A percentile compares a stretch with the other conserved stretches of the same genome.
Evolutionary conservation across 768 basidiomycete genomes (phyloP).

Genomic region (Xanthoconium stramineum): DNA sequence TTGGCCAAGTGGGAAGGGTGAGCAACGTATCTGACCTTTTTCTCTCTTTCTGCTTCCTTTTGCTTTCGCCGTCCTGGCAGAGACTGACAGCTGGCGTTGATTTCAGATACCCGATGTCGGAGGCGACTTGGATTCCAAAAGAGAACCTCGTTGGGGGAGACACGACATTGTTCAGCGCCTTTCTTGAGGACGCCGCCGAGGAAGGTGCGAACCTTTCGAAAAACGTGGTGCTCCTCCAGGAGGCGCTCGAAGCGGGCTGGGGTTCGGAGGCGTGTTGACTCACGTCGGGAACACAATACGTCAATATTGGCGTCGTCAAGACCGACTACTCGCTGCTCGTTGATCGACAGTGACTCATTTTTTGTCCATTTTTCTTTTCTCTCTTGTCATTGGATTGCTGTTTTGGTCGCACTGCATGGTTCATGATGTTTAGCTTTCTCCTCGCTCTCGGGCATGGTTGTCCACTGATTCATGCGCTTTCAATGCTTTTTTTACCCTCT

Average conservation of each 20-base stretch:
- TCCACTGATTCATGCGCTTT: background rate
- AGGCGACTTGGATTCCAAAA: constrained; percentile 31
- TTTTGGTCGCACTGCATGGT: background rate
- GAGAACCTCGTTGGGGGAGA: constrained; percentile 25
- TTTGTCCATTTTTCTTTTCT: background rate
- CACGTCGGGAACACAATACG: background rate
- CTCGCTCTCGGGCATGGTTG: background rate
- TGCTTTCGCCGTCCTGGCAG: background rate
- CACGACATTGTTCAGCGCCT: constrained; percentile 12
- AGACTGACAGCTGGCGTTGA: background rate
- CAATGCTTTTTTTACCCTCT: background rate
- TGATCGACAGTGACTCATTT: background rate
- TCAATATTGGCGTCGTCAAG: background rate
- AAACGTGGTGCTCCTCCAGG: constrained; percentile 19
- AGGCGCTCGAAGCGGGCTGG: constrained; percentile 24
- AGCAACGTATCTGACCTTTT: background rate
- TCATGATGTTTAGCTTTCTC: background rate
- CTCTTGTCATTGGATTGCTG: background rate
- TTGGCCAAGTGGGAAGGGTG: constrained; percentile 36
- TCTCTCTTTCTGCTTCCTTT: background rate
- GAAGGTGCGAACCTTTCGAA: constrained; percentile 21
- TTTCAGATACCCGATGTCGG: constrained; percentile 24
- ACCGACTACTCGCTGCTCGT: no score
- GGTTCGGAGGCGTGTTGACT: background rate
- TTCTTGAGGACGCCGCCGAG: constrained; percentile 12